Evolutionary conservation across 1,139 yeast genomes (phyloP).

Genomic region (Protomyces inundatus): DNA sequence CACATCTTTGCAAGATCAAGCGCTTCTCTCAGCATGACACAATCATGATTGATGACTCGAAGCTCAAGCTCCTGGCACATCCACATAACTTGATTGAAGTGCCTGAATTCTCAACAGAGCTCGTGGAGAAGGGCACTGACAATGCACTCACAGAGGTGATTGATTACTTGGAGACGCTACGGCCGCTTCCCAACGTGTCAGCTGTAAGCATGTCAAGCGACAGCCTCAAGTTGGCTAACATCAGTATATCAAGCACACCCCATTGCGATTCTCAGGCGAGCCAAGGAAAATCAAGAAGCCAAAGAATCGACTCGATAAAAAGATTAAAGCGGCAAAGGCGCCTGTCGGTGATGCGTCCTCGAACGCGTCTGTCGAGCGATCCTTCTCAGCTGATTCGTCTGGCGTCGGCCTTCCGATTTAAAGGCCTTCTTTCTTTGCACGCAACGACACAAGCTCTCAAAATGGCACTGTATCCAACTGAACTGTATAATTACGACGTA

Average conservation of each 20-base stretch:
- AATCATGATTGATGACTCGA: slow-evolving; percentile 19
- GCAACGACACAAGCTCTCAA: too few species aligned
- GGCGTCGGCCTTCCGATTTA: too few species aligned
- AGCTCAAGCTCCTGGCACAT: slow-evolving; percentile 16
- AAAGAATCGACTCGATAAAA: neutral
- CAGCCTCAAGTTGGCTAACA: neutral
- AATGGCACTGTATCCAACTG: too few species aligned
- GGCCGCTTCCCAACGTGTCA: slow-evolving; percentile 7
- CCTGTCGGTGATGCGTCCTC: too few species aligned
- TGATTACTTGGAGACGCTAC: slow-evolving; percentile 12
- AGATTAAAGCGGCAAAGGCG: too few species aligned
- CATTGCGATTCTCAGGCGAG: neutral
- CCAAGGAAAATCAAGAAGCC: neutral
- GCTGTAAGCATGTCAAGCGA: neutral
- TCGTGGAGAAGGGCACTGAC: slow-evolving; percentile 1
- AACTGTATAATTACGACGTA: too few species aligned
- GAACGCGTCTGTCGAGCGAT: too few species aligned
- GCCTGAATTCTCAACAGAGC: slow-evolving; percentile 9
- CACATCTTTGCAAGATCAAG: neutral
- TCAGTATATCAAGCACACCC: neutral
- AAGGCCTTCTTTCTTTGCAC: too few species aligned
- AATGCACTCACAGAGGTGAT: slow-evolving; percentile 1
- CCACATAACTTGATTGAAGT: slow-evolving; percentile 21
- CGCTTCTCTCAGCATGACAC: slow-evolving; percentile 14
- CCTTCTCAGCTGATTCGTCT: too few species aligned